Percentiles rank a stretch among this genome's conserved stretches.
Conservation (phyloP, 805 yeast species). For the Nematodospora valgi region DNA sequence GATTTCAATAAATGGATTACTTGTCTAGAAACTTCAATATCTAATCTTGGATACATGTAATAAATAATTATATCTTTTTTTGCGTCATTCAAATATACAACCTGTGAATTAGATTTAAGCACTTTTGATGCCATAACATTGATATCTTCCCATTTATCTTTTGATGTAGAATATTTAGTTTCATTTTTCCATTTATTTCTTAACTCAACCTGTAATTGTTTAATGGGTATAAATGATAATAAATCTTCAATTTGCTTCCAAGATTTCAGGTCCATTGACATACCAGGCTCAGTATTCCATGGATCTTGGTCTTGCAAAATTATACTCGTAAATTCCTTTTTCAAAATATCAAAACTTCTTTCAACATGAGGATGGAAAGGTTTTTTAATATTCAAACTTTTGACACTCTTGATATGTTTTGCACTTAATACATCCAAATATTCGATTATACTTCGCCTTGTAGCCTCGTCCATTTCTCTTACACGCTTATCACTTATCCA, state of each 20-base stretch:
- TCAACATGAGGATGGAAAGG: conserved; percentile 89
- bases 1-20: conserved; percentile 90
- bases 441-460: conserved; percentile 76
- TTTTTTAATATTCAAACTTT: conserved; percentile 54
- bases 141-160: conserved; percentile 80
- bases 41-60: conserved; percentile 86
- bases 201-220: conserved; percentile 49
- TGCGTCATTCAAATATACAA: conserved; percentile 56
- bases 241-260: conserved; percentile 50
- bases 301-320: conserved; percentile 84
- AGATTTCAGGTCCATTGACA: conserved; percentile 45
- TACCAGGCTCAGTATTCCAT: conserved; percentile 47
- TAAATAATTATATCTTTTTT: conserved; percentile 79
- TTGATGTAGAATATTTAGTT: conserved; percentile 34
- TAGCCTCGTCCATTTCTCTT: conserved; percentile 63
- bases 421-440: conserved; percentile 71
- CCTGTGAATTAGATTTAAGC: conserved; percentile 44
- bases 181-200: conserved; percentile 52
- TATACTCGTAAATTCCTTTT: conserved; percentile 57
- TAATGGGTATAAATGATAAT: conserved; percentile 61
- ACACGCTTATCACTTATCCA: conserved; percentile 93
- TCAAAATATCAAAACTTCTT: conserved; percentile 68
- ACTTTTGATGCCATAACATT: conserved; percentile 47
- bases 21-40: conserved; percentile 87
- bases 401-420: conserved; percentile 34